Evolutionary conservation across 2,329 filamentous ascomycete species (phyloP).

Genomic region (Onygenales sp.): DNA sequence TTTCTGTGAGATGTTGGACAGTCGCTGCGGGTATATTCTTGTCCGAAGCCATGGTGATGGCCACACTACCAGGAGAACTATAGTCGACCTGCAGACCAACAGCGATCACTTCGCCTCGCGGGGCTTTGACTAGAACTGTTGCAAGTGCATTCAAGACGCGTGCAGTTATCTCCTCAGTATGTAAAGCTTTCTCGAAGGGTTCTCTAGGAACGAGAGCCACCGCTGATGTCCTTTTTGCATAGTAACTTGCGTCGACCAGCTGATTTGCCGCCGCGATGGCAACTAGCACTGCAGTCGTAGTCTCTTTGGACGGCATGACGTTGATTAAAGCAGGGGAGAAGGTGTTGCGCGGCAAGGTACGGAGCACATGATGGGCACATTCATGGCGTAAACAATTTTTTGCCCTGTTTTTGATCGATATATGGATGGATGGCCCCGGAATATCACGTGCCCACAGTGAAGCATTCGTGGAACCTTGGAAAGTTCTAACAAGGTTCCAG

Average conservation of each 20-base stretch:
- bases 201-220: too few relatives aligned
- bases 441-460: too few relatives aligned
- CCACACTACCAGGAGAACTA: background rate
- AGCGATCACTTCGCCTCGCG: background rate
- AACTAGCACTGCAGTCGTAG: background rate
- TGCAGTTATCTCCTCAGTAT: background rate
- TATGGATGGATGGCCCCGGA: too few relatives aligned
- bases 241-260: background rate
- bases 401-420: too few relatives aligned
- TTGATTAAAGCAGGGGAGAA: background rate
- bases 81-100: background rate
- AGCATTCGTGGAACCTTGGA: too few relatives aligned
- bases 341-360: background rate
- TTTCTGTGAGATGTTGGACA: background rate
- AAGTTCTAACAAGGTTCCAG: too few relatives aligned
- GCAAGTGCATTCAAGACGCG: background rate
- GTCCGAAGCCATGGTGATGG: background rate
- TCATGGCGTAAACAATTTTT: too few relatives aligned
- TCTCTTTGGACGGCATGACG: background rate
- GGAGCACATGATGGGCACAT: too few relatives aligned
- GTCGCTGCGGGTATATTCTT: background rate
- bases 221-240: background rate
- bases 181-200: background rate
- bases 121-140: background rate
- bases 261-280: background rate